Base-by-base conservation (phyloP, 164 flowering plant genomes). In the Aristolochia californica region DNA sequence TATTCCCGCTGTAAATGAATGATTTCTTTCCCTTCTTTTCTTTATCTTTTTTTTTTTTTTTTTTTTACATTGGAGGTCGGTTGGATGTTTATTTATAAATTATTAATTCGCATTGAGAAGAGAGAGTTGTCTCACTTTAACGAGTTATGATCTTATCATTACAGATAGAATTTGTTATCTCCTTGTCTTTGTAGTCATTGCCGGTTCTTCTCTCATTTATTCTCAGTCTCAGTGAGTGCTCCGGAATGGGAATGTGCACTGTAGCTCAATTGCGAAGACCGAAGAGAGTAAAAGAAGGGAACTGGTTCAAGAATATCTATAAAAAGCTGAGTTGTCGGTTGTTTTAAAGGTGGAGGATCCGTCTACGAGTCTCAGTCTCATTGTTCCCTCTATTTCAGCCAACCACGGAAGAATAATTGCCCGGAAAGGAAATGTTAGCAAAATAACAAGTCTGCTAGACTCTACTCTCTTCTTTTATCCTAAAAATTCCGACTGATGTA, bases 241-340 rank as follows among this genome's bases (percentile, higher is more conserved):
- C 10, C 40, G 40, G 40, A n/a, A n/a, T n/a, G n/a, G n/a, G n/a
- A n/a, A n/a, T n/a, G n/a, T n/a, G n/a, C n/a, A n/a, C n/a, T n/a
- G n/a, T n/a, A n/a, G n/a, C n/a, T n/a, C 13, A n/a, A 52, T 45
- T 24, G 7, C 20, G 12, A 16, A 15, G 22, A 48, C 26, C 28
- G 51, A 38, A 48, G 44, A 53, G 59, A 55, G 53, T 48, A 54
- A 53, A 43, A 23, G 50, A 58, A 50, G 49, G 60, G 24, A 0
- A 52, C 55, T 21, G 15, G 22, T 18, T 22, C 7, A 18, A 53
- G 66, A 57, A 55, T 20, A 22, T 43, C 55, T 48, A 53, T 62
- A 56, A 63, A 59, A 66, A 70, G 69, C 40, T 68, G 66, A 61
- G 68, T 74, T 77, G 77, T 76, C 77, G 74, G 72, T 65, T 74